Conservation (phyloP, 2,329 filamentous ascomycete species). For the Talaromyces sp. region DNA sequence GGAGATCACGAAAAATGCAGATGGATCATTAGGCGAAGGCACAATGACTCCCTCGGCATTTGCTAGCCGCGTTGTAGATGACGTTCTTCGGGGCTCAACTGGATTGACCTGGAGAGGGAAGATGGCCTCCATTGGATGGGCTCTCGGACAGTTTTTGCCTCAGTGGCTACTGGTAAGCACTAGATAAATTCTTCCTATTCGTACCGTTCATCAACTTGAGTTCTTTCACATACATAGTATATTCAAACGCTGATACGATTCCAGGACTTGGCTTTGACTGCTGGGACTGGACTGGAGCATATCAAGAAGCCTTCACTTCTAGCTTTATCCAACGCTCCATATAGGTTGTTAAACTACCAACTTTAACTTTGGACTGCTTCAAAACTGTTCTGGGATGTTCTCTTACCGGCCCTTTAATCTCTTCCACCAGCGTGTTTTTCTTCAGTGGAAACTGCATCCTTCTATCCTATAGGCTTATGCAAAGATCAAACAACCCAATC, state of each 20-base stretch:
- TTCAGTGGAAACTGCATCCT: too few relatives aligned
- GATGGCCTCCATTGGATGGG: constrained; percentile 13
- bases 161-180: constrained; percentile 20
- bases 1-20: constrained; percentile 9
- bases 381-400: too few relatives aligned
- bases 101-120: constrained; percentile 25
- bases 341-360: too few relatives aligned
- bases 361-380: not conserved
- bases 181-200: too few relatives aligned
- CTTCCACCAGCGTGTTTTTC: too few relatives aligned
- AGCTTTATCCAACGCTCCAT: not conserved
- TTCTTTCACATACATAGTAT: too few relatives aligned
- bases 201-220: too few relatives aligned
- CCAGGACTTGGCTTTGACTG: not conserved
- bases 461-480: too few relatives aligned
- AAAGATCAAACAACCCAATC: too few relatives aligned
- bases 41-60: constrained; percentile 12
- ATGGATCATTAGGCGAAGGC: not conserved
- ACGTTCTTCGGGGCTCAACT: constrained; percentile 24
- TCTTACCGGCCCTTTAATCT: not conserved
- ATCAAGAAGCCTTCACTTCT: not conserved
- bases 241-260: not conserved
- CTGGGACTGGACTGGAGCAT: not conserved
- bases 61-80: constrained; percentile 23
- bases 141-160: constrained; percentile 10